Evolutionary conservation across 345 rosid genomes (phyloP), one percentile per base, ranked within the genome.

Genomic region (Dipteronia dyeriana): DNA sequence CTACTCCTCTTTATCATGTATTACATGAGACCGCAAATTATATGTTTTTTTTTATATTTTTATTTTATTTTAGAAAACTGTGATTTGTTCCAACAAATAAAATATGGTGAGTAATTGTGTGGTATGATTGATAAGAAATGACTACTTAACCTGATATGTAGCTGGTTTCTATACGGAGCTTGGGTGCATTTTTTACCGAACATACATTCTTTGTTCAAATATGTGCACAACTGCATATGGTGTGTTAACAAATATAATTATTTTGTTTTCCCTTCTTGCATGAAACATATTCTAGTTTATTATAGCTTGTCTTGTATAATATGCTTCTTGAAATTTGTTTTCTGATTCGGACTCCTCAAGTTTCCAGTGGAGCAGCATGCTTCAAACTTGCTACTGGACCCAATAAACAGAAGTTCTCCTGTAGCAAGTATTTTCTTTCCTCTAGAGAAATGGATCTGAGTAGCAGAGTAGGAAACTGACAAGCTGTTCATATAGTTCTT

Each of bases 1-100:
- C 45, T 4, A 38, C 67, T 34, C 47, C 12, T 59, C 66, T 17
- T 79, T 76, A 65, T 47, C 66, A 70, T 67, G 59, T 54, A 65
- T 82, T 75, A 8, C 26, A 22, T 74, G 25, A 59, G 66, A 5
- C 29, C 39, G 49, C 39, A 64, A n/a, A 47, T 13, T 29, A 2
- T 64, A 17, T 45, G 20, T 54, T n/a, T n/a, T 1, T 9, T n/a
- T 67, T 67, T 34, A n/a, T n/a, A n/a, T 51, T 11, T 54, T n/a
- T 39, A 6, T 9, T 7, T 66, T 67, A 17, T 51, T 51, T 16
- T 16, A 3, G n/a, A 53, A 31, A 66, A 7, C 20, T 7, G 25
- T 63, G 68, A 38, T 39, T 74, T 61, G 10, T 61, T 43, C 45
- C 10, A 41, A 41, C 45, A 41, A 41, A 6, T 66, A 70, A 49